Evolutionary conservation across 2,329 filamentous ascomycete genomes (phyloP).

Genomic region (Fonsecaea pedrosoi): DNA sequence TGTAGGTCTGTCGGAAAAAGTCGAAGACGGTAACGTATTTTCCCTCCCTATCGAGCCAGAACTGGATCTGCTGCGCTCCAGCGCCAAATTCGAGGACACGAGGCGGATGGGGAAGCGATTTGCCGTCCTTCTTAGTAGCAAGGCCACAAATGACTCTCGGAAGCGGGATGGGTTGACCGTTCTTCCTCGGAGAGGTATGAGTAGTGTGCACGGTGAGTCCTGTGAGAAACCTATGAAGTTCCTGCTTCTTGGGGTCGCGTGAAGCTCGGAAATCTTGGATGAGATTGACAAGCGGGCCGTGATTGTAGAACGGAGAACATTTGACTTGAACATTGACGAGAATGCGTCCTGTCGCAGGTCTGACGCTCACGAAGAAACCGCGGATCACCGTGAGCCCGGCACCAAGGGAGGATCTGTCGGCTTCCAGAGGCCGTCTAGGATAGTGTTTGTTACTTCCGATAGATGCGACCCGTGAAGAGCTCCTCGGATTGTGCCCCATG

Average conservation of each 20-base stretch:
- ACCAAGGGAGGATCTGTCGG: not conserved
- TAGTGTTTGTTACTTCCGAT: conserved; percentile 10
- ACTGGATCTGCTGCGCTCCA: conserved; percentile 61
- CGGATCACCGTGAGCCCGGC: conserved; percentile 6
- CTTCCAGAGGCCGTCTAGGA: not conserved
- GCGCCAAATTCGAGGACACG: conserved; percentile 50
- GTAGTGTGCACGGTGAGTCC: not conserved
- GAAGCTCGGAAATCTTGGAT: not conserved
- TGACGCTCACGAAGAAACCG: conserved; percentile 13
- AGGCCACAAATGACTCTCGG: not conserved
- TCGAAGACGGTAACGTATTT: conserved; percentile 60
- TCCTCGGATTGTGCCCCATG: conserved; percentile 10
- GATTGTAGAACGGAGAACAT: conserved; percentile 5
- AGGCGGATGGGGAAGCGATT: conserved; percentile 45
- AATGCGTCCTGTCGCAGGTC: conserved; percentile 9
- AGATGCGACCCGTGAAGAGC: not conserved
- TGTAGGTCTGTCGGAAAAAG: conserved; percentile 50
- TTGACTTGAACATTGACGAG: conserved; percentile 15
- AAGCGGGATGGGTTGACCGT: not conserved
- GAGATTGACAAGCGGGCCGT: not conserved
- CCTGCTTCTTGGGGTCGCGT: not conserved
- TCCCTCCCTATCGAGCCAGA: conserved; percentile 55
- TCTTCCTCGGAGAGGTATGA: not conserved
- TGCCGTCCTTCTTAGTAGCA: conserved; percentile 7
- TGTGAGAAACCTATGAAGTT: not conserved